A percentile compares a stretch with the other conserved stretches of the same genome.
Evolutionary conservation across 2,329 filamentous ascomycete genomes (phyloP).

Genomic region (Aspergillus bombycis): DNA sequence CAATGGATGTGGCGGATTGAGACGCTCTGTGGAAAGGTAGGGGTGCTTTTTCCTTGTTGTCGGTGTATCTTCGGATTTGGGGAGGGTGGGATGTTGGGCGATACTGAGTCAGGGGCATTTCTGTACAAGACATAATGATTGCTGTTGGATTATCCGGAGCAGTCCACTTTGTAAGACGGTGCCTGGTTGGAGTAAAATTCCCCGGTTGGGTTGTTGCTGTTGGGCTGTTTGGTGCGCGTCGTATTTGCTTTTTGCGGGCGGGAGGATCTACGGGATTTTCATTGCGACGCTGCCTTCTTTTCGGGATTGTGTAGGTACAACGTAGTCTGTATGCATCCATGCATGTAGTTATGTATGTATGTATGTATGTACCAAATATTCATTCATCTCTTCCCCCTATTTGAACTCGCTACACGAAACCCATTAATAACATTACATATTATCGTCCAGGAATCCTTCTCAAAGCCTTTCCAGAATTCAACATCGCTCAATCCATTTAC

Average conservation of each 20-base stretch:
- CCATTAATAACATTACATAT: constrained; percentile 8
- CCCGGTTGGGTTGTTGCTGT: neutral
- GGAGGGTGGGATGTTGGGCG: neutral
- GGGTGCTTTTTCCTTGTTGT: neutral
- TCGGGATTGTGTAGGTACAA: neutral
- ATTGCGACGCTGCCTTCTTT: neutral
- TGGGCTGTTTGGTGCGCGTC: too few relatives aligned
- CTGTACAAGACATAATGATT: neutral
- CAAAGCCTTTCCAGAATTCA: constrained; percentile 1
- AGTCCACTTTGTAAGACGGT: too few relatives aligned
- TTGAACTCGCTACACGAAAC: neutral
- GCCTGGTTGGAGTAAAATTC: neutral
- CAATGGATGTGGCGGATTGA: neutral
- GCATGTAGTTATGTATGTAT: neutral
- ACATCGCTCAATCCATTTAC: neutral
- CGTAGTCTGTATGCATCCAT: neutral
- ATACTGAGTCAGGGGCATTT: neutral
- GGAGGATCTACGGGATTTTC: neutral
- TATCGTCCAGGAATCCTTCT: neutral
- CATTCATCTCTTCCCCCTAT: neutral
- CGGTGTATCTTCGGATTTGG: neutral
- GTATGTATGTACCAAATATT: neutral
- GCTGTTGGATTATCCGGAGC: too few relatives aligned
- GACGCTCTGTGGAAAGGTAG: too few relatives aligned
- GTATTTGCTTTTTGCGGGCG: too few relatives aligned